Percentiles rank a stretch among this genome's conserved stretches.
Evolutionary conservation across 208 protist species (phyloP).

Genomic region (Leishmania aethiopica): DNA sequence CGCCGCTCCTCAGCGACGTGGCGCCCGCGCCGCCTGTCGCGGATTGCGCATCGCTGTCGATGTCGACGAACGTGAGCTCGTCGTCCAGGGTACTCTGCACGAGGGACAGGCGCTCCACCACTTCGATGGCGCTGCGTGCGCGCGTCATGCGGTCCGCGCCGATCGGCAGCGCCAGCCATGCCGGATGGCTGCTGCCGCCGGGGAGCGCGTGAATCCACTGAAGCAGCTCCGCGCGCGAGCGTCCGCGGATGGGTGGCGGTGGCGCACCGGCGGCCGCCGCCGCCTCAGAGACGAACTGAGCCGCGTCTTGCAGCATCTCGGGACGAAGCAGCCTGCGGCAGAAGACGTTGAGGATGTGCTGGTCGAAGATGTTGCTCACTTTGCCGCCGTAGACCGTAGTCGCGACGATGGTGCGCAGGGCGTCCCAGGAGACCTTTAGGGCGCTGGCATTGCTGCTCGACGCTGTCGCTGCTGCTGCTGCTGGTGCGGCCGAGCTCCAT

Average conservation of each 20-base stretch:
- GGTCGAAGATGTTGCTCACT: conserved; percentile 98
- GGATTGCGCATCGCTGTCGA: background rate
- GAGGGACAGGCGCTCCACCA: conserved; percentile 68
- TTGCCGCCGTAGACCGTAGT: conserved; percentile 96
- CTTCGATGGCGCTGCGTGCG: conserved; percentile 51
- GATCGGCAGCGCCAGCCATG: conserved; percentile 95
- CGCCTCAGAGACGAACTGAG: conserved; percentile 28
- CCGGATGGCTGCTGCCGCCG: conserved; percentile 60
- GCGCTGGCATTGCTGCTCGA: conserved; percentile 5
- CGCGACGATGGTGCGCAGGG: conserved; percentile 92
- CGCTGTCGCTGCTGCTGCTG: background rate
- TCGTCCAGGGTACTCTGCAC: conserved; percentile 69
- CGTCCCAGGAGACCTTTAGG: conserved; percentile 93
- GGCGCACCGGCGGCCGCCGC: conserved; percentile 7
- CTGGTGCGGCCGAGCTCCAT: conserved; percentile 65
- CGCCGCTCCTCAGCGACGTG: background rate
- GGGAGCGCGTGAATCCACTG: conserved; percentile 90
- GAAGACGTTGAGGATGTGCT: conserved; percentile 93
- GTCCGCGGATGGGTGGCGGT: conserved; percentile 29
- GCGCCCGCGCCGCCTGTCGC: background rate
- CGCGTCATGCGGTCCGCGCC: conserved; percentile 89
- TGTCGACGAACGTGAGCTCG: conserved; percentile 34
- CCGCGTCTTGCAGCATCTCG: conserved; percentile 29
- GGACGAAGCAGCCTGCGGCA: conserved; percentile 84
- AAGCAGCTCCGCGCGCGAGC: conserved; percentile 70